Evolutionary conservation across 2,329 filamentous ascomycete genomes (phyloP).

Genomic region (Colletotrichum sp.): DNA sequence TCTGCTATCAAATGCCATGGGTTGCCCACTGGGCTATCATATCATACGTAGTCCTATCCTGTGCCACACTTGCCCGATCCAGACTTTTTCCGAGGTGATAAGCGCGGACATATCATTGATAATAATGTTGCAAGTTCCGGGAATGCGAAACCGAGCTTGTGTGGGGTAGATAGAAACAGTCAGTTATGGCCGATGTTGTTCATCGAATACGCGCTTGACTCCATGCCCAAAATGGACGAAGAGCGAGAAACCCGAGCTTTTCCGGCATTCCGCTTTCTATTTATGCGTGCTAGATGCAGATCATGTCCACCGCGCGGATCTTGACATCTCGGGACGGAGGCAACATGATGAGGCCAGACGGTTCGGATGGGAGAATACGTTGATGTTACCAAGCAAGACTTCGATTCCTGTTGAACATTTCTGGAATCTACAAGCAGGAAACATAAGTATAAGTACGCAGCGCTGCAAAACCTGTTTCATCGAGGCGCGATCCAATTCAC

Average conservation of each 20-base stretch:
- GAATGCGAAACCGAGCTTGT: neutral
- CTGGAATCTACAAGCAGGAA: neutral
- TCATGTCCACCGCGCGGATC: fast-evolving
- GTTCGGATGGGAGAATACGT: neutral
- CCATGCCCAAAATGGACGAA: neutral
- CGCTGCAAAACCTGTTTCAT: too few relatives aligned
- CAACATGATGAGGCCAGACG: neutral
- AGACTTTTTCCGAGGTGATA: neutral
- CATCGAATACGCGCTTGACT: neutral
- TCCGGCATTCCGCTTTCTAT: fast-evolving
- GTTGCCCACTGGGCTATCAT: neutral
- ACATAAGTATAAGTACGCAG: neutral
- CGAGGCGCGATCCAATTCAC: fast-evolving
- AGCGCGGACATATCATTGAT: neutral
- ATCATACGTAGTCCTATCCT: neutral
- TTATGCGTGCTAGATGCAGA: neutral
- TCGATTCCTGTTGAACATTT: neutral
- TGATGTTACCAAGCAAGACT: neutral
- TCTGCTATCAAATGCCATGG: neutral
- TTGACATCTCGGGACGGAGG: neutral
- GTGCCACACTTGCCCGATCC: neutral
- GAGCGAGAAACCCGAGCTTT: neutral
- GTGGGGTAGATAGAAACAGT: neutral
- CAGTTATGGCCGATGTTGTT: neutral
- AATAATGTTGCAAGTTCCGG: neutral